Evolutionary conservation across 495 filamentous ascomycete species (phyloP), one percentile per base, ranked within the genome.

Genomic region (Tricharina praecox): DNA sequence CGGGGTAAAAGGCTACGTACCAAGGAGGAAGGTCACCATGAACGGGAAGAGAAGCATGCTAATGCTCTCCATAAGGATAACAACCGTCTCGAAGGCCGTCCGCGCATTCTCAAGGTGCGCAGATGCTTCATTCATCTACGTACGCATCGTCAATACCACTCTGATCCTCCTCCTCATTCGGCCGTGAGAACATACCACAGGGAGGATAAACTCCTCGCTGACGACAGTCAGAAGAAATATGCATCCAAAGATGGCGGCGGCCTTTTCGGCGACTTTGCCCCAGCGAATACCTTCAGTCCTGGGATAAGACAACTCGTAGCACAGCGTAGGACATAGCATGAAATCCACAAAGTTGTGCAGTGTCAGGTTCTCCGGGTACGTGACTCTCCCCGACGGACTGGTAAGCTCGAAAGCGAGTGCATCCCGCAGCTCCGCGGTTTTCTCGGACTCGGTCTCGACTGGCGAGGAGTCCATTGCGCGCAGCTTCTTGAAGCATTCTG

Each of bases 221-320:
- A 78, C 84, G 50, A 95, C 68, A 0, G 83, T 94, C 45, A 97
- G 67, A 8, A 97, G 73, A 66, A 95, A 97, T 56, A 97, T 92
- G 61, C 88, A 94, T 16, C 90, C 90, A 63, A 95, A 95, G 10
- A 88, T 78, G 25, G 90, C 90, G n/a, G 81, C 68, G 23, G 81
- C 72, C 65, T 96, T 96, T 61, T 75, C 81, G 25, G 79, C 73
- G 24, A 97, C 71, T 51, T 88, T 79, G n/a, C 72, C 68, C 83
- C 84, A 94, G 51, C 79, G 70, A 23, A 82, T 75, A 5, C 35
- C 41, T 3, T 69, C 64, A 33, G 75, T 88, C 21, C 90, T 78
- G 2, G 90, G 90, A 66, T 96, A 97, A 55, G 95, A 92, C 33
- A 97, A 70, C 64, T 97, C 90, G 63, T 97, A 97, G 67, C 90